Conservation (phyloP, 2,329 filamentous ascomycete species). For the Cercospora brassicicola region DNA sequence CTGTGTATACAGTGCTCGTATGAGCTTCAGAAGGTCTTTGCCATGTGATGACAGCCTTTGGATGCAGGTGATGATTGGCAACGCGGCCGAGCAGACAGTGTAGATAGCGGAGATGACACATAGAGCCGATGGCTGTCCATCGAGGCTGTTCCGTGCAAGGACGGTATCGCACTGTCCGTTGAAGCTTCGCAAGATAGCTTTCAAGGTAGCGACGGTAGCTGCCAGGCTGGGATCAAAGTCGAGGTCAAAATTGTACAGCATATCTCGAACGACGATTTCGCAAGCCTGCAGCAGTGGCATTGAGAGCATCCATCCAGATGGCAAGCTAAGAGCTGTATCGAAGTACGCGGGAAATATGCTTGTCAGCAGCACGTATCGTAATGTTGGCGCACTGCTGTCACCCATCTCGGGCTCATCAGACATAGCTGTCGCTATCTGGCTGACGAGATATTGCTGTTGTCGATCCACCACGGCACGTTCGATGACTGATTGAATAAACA, state of each 20-base stretch:
- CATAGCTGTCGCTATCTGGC: slow-evolving; percentile 56
- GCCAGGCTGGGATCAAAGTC: neutral
- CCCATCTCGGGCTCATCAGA: slow-evolving; percentile 47
- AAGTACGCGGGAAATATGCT: slow-evolving; percentile 60
- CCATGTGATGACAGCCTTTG: slow-evolving; percentile 15
- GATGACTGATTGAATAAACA: slow-evolving; percentile 61
- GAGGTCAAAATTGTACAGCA: slow-evolving; percentile 42
- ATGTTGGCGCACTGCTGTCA: slow-evolving; percentile 38
- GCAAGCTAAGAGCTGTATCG: slow-evolving; percentile 48
- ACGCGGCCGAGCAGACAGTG: slow-evolving; percentile 18
- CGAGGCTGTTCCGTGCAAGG: neutral
- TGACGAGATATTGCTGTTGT: slow-evolving; percentile 58
- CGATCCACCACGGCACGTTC: slow-evolving; percentile 59
- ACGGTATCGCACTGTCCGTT: neutral
- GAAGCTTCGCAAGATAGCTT: neutral
- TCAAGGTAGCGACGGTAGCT: neutral
- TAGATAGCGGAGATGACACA: slow-evolving; percentile 18
- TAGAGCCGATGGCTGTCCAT: neutral
- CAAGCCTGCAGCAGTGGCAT: slow-evolving; percentile 55
- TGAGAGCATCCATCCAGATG: slow-evolving; percentile 54
- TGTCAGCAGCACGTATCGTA: slow-evolving; percentile 55
- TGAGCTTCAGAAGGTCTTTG: slow-evolving; percentile 3
- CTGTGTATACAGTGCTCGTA: slow-evolving; percentile 13
- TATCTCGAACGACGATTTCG: slow-evolving; percentile 43
- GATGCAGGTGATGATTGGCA: slow-evolving; percentile 18